These are phyloP conservation scores for Aspergillus indologenus DNA, from an alignment of 495 filamentous ascomycete species.

Conservation along the genomic window DNA sequence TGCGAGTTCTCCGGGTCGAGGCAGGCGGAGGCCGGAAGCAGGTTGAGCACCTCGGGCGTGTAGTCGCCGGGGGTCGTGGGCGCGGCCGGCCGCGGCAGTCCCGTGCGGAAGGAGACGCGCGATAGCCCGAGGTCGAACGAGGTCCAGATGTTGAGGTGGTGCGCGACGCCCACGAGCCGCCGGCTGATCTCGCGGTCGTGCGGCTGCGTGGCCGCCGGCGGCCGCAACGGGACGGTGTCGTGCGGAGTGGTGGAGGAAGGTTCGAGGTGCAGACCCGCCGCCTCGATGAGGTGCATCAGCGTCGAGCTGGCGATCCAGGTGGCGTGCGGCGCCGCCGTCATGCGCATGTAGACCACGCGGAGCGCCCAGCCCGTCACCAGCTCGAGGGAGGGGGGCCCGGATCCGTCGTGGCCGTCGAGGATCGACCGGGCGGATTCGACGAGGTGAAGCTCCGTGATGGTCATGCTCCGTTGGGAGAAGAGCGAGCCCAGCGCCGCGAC, in stretches of 20 bases:
- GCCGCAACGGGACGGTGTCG: constrained; percentile 5
- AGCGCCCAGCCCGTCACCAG: constrained; percentile 45
- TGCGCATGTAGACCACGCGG: constrained; percentile 44
- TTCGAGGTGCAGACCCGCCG: constrained; percentile 41
- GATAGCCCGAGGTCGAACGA: constrained; percentile 52
- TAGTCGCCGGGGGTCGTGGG: constrained; percentile 27
- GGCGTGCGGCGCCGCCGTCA: constrained; percentile 44
- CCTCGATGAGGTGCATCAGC: constrained; percentile 52
- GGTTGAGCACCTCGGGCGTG: constrained; percentile 35
- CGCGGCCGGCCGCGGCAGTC: constrained; percentile 22
- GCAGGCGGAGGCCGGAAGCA: constrained; percentile 35
- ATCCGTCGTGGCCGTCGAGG: constrained; percentile 30
- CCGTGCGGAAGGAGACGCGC: constrained; percentile 32
- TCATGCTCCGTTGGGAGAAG: constrained; percentile 33
- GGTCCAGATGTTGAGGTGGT: constrained; percentile 44
- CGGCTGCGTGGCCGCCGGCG: constrained; percentile 15
- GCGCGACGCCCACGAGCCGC: constrained; percentile 40
- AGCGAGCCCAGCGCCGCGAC: constrained; percentile 43
- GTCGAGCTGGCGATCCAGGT: constrained; percentile 50
- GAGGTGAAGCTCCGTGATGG: constrained; percentile 34
- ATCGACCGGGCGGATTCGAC: constrained; percentile 32
- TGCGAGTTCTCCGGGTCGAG: constrained; percentile 32
- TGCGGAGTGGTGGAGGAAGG: constrained; percentile 9
- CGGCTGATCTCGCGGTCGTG: constrained; percentile 33
- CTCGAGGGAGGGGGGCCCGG: constrained; percentile 26